Evolutionary conservation across 306 rosid species (phyloP), one percentile per base, ranked within the genome.

Genomic region (Cicer arietinum): DNA sequence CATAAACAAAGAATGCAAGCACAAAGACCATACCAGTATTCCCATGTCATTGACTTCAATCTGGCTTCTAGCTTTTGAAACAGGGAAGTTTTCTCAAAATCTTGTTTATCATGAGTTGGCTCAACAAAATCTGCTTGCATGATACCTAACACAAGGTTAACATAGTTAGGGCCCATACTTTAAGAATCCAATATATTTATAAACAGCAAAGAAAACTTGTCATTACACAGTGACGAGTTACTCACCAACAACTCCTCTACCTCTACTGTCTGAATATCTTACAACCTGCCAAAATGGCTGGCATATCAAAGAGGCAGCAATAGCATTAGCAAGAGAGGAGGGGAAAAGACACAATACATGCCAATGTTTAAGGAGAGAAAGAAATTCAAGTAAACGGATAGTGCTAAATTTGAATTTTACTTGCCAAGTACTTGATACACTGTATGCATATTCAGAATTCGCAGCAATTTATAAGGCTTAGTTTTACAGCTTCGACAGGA

Each of bases 241-340:
- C 92, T 81, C 84, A 94, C 99, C 99, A 62, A 89, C 92, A 80
- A 94, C 92, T 63, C 98, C 97, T 83, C 96, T 86, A 46, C 96
- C 97, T 75, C 89, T 88, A 73, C 83, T 89, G 77, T 84, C 84
- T 0, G 4, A 0, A 83, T 60, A 86, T 73, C 83, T 89, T 84
- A 94, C 91, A 81, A 92, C 97, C 85, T 85, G 91, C 96, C 90
- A 90, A 85, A 86, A 92, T 11, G 99, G 99, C 99, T 94, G 90
- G 86, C 79, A 85, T 53, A 73, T 73, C 62, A 69, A 85, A 63
- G 80, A 51, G 41, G 16, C 7, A 62, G 47, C 71, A 77, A 70
- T 46, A 67, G 61, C 41, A 35, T 78, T 22, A 69, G 77, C 18
- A 17, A 39, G n/a, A 44, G 43, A 3, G 13, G 10, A 77, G 7